Conservation (phyloP, 306 rosid species). For the Psophocarpus tetragonolobus region DNA sequence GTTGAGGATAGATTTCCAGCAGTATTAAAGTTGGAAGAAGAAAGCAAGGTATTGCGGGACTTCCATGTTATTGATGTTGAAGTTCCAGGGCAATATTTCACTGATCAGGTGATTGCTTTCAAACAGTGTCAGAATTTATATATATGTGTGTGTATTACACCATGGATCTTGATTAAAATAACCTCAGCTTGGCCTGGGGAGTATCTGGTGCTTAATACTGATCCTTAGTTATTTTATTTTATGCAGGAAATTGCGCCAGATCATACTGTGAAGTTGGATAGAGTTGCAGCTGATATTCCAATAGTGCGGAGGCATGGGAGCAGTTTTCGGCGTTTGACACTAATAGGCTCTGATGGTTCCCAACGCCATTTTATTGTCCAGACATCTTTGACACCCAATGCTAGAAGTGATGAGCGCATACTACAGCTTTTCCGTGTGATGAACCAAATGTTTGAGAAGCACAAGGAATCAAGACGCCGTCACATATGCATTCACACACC, state of each 20-base stretch:
- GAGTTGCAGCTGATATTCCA: conserved; percentile 98
- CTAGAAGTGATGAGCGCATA: conserved; percentile 98
- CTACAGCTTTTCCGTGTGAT: conserved; percentile 97
- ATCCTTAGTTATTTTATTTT: conserved; percentile 26
- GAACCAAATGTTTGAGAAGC: conserved; percentile 99
- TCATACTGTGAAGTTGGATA: conserved; percentile 90
- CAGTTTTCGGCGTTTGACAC: conserved; percentile 95
- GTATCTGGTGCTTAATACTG: conserved; percentile 27
- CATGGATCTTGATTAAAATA: conserved; percentile 13
- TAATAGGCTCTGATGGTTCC: conserved; percentile 98
- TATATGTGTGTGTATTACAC: not conserved
- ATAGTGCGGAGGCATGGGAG: conserved; percentile 99
- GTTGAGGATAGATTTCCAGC: conserved; percentile 99
- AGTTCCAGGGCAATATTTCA: conserved; percentile 98
- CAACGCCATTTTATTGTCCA: conserved; percentile 99
- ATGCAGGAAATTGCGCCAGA: conserved; percentile 94
- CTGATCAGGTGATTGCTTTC: conserved; percentile 72
- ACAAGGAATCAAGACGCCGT: conserved; percentile 99
- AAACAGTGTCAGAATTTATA: not conserved
- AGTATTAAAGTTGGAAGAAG: conserved; percentile 94
- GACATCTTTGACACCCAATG: conserved; percentile 97
- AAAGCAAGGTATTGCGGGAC: conserved; percentile 95
- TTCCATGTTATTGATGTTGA: conserved; percentile 99
- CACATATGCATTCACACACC: conserved; percentile 96
- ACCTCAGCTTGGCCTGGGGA: not conserved